A percentile compares a stretch with the other conserved stretches of the same genome.
Conservation (phyloP, 345 rosid genomes). For the Nasturtium officinale region DNA sequence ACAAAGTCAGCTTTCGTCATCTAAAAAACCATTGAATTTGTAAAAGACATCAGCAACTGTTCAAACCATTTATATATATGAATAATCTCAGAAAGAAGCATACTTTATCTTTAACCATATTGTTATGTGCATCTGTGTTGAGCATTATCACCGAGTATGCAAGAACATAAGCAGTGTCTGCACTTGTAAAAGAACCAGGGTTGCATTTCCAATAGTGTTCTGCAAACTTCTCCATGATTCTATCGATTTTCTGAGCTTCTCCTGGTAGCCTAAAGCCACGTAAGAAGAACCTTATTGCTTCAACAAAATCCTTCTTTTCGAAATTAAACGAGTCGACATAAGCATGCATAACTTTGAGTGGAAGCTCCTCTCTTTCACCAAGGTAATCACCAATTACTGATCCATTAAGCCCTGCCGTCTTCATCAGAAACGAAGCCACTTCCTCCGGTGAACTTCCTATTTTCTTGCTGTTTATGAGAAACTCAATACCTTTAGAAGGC, state of each 20-base stretch:
- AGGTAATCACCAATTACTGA: constrained; percentile 91
- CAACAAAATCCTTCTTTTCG: constrained; percentile 74
- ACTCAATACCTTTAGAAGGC: constrained; percentile 89
- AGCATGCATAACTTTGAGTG: constrained; percentile 97
- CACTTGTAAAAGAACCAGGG: constrained; percentile 88
- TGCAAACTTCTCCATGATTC: constrained; percentile 97
- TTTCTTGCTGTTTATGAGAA: constrained; percentile 71
- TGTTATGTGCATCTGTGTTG: constrained; percentile 97
- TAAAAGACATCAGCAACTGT: constrained; percentile 41
- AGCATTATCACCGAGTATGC: constrained; percentile 98
- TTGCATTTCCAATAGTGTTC: constrained; percentile 96
- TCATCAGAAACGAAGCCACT: constrained; percentile 87
- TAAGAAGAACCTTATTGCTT: constrained; percentile 87
- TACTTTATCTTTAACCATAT: constrained; percentile 98
- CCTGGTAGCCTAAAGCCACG: constrained; percentile 95
- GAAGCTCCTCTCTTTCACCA: constrained; percentile 92
- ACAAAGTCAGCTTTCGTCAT: constrained; percentile 92
- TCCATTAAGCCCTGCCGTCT: constrained; percentile 76
- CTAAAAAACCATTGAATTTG: constrained; percentile 50
- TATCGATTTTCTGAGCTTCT: constrained; percentile 97
- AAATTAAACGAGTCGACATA: constrained; percentile 90
- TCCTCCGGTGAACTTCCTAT: constrained; percentile 78
- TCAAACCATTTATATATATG: constrained; percentile 3
- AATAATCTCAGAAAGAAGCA: constrained; percentile 11
- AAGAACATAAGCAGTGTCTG: constrained; percentile 95